phyloP scores from a whole-genome alignment of 2,329 filamentous ascomycete species.

The Colletotrichum sidae region DNA sequence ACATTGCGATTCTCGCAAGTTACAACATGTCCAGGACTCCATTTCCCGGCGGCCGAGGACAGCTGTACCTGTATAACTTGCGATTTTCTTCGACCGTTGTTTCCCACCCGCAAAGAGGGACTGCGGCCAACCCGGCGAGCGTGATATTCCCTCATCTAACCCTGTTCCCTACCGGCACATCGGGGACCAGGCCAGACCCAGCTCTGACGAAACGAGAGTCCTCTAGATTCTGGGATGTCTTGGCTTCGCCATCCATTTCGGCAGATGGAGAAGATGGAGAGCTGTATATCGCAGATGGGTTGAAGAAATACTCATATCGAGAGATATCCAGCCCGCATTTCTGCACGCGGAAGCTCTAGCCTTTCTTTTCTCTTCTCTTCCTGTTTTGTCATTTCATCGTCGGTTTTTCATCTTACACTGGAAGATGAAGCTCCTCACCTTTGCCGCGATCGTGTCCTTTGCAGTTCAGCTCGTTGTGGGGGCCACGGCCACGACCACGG shows the following conservation, averaged over 20 bases:
- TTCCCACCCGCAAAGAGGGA: constrained; percentile 1
- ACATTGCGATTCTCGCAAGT: constrained; percentile 9
- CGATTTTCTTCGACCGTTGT: background rate
- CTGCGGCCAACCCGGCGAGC: constrained; percentile 12
- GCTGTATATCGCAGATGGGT: background rate
- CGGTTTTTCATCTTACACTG: background rate
- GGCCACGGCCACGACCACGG: constrained; percentile 7
- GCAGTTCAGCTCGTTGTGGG: constrained; percentile 24
- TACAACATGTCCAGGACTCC: background rate
- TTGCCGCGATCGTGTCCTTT: constrained; percentile 19
- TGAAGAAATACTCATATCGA: constrained; percentile 16
- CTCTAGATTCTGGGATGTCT: constrained; percentile 2
- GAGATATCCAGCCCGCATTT: background rate
- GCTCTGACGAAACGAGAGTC: constrained; percentile 20
- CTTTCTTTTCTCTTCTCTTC: background rate
- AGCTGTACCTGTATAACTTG: too few relatives aligned
- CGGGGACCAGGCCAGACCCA: constrained; percentile 11
- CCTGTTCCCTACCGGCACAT: constrained; percentile 11
- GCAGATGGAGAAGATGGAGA: constrained; percentile 15
- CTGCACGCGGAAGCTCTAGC: background rate
- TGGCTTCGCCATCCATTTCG: constrained; percentile 12
- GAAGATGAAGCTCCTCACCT: constrained; percentile 28
- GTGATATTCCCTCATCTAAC: constrained; percentile 10
- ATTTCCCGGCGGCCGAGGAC: background rate
- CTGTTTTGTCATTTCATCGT: background rate